Conservation (phyloP, 176 grass and related monocot genomes). For the Aegilops sharonensis region DNA sequence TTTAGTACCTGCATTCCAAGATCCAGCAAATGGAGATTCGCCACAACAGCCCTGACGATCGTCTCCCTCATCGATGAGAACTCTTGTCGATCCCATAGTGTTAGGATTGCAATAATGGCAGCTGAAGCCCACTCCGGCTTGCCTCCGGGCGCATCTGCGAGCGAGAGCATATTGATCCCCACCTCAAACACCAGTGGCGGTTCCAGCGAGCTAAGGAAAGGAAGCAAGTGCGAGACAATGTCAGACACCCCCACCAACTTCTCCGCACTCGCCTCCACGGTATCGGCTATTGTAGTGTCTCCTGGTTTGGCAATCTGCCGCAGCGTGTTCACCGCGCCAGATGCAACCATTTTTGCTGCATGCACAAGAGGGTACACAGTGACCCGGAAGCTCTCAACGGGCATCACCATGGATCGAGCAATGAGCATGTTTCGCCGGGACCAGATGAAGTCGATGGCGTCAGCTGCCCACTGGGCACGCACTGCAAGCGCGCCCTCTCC, state of each 20-base stretch:
- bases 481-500: slow-evolving; percentile 83
- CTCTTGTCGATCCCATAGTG: slow-evolving; percentile 90
- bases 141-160: slow-evolving; percentile 89
- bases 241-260: slow-evolving; percentile 92
- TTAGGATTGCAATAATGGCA: slow-evolving; percentile 85
- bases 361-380: slow-evolving; percentile 90
- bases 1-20: slow-evolving; percentile 87
- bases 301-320: slow-evolving; percentile 65
- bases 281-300: slow-evolving; percentile 32
- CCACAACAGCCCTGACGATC: slow-evolving; percentile 91
- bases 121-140: slow-evolving; percentile 99
- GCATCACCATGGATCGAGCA: slow-evolving; percentile 77
- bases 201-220: slow-evolving; percentile 89
- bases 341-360: slow-evolving; percentile 82
- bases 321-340: slow-evolving; percentile 68
- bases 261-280: slow-evolving; percentile 61
- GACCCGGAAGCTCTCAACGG: slow-evolving; percentile 78
- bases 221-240: slow-evolving; percentile 81
- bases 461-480: slow-evolving; percentile 83
- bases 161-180: slow-evolving; percentile 96
- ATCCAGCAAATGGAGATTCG: slow-evolving; percentile 96
- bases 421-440: slow-evolving; percentile 77
- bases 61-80: slow-evolving; percentile 98
- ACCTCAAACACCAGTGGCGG: slow-evolving; percentile 92
- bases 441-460: slow-evolving; percentile 80